Conservation (phyloP, 192 early-diverging fungal genomes). For the Backusella tarrabulga region DNA sequence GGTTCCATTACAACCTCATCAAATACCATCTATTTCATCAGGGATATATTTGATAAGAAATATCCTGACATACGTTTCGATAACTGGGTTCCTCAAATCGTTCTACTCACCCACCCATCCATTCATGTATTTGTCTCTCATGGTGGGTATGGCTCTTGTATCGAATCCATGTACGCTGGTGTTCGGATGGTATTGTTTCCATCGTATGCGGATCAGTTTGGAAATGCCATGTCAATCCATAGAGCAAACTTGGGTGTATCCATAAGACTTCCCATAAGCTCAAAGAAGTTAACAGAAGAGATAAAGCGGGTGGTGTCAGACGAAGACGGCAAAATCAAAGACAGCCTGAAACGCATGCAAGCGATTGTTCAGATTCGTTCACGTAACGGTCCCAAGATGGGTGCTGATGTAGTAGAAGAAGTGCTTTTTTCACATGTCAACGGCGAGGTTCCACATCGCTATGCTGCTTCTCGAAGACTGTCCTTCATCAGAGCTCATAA, state of each 20-base stretch:
- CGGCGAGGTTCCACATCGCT: conserved; percentile 12
- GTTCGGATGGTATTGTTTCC: conserved; percentile 29
- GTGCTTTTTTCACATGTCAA: conserved; percentile 8
- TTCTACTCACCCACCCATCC: conserved; percentile 23
- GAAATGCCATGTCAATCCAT: conserved; percentile 2
- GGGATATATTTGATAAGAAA: neutral
- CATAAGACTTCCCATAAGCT: neutral
- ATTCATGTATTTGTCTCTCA: conserved; percentile 27
- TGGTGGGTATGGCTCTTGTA: conserved; percentile 19
- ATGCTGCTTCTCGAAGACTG: conserved; percentile 17
- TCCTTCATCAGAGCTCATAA: conserved; percentile 18
- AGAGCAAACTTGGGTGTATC: neutral
- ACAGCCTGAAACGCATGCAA: neutral
- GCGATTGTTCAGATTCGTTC: conserved; percentile 15
- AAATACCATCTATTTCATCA: no score
- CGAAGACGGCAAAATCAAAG: neutral
- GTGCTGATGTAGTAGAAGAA: conserved; percentile 25
- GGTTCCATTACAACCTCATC: neutral
- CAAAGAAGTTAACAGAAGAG: neutral
- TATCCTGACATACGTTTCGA: neutral
- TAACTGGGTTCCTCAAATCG: conserved; percentile 31
- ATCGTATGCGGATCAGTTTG: conserved; percentile 23
- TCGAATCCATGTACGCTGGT: conserved; percentile 30
- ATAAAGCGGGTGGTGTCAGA: neutral
- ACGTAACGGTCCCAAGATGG: neutral